Conservation (phyloP, 768 basidiomycete species). For the Leccinum pellstonianum region DNA sequence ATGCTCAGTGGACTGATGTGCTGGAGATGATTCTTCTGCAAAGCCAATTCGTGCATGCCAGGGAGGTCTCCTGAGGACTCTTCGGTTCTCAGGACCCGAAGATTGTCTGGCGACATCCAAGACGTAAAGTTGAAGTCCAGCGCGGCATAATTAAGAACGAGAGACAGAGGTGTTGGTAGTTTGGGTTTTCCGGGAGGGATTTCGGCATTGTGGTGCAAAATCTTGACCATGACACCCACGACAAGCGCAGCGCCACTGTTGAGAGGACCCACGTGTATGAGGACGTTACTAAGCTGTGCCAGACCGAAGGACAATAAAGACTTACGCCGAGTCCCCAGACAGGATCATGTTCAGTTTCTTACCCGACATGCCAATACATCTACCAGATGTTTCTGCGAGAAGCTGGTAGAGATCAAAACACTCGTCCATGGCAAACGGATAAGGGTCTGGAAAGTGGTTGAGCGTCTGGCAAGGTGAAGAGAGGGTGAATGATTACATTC, state of each 20-base stretch:
- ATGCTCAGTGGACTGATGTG: constrained; percentile 91
- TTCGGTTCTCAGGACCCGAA: constrained; percentile 82
- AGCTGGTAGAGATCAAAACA: constrained; percentile 87
- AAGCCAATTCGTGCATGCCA: constrained; percentile 63
- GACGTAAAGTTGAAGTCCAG: constrained; percentile 98
- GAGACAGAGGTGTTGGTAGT: constrained; percentile 73
- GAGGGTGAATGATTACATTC: constrained; percentile 62
- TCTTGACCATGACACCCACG: constrained; percentile 79
- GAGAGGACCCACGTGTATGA: constrained; percentile 14
- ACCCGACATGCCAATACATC: constrained; percentile 86
- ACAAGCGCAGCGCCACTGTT: constrained; percentile 85
- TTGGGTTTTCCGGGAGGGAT: constrained; percentile 33
- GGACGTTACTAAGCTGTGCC: constrained; percentile 4
- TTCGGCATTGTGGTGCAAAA: constrained; percentile 61
- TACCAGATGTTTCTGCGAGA: constrained; percentile 76
- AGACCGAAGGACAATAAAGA: constrained; percentile 15
- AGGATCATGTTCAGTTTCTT: constrained; percentile 73
- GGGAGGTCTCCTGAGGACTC: constrained; percentile 82
- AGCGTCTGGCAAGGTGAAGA: constrained; percentile 3
- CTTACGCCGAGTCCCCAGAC: constrained; percentile 97
- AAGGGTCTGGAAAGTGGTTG: constrained; percentile 66
- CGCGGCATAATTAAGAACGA: constrained; percentile 88
- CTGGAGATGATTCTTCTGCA: constrained; percentile 85
- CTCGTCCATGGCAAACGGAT: constrained; percentile 95
- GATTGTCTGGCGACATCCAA: constrained; percentile 87